These are phyloP conservation scores for Cordyceps farinosa DNA, from an alignment of 2,329 filamentous ascomycete species.

Conservation along the genomic window DNA sequence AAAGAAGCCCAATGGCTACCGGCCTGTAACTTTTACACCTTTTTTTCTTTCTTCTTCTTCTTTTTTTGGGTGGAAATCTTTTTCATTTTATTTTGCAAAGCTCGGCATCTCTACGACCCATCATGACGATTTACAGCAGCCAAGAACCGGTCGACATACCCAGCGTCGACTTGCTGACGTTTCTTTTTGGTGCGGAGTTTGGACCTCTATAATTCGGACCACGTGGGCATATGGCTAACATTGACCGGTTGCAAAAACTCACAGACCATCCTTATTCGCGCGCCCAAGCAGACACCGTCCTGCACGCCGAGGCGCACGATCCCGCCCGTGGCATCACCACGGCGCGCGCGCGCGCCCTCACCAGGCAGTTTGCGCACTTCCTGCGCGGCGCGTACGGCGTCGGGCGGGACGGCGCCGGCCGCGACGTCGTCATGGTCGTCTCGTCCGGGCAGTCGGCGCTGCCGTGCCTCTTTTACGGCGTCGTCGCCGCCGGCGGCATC, in stretches of 20 bases:
- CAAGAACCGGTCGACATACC: conserved; percentile 33
- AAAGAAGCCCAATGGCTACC: no score
- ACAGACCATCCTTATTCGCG: conserved; percentile 33
- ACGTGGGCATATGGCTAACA: not conserved
- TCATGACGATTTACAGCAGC: conserved; percentile 38
- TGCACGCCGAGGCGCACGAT: conserved; percentile 57
- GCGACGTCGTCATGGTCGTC: conserved; percentile 54
- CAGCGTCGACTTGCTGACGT: conserved; percentile 39
- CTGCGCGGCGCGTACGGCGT: conserved; percentile 51
- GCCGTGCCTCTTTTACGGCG: conserved; percentile 50
- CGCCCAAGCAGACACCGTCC: conserved; percentile 44
- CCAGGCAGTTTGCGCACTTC: conserved; percentile 51
- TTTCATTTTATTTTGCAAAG: not conserved
- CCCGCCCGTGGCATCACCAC: conserved; percentile 53
- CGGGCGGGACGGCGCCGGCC: conserved; percentile 44
- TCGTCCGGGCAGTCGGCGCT: conserved; percentile 55
- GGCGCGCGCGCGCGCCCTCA: conserved; percentile 43
- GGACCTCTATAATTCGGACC: not conserved
- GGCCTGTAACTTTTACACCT: no score
- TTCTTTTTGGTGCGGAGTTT: conserved; percentile 38
- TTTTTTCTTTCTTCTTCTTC: not conserved
- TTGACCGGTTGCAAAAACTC: not conserved
- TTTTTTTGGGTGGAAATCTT: not conserved
- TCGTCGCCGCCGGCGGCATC: conserved; percentile 57
- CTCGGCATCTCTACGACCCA: not conserved